phyloP scores from a whole-genome alignment of 192 early-diverging fungal species.

The Backusella parvicylindrica region DNA sequence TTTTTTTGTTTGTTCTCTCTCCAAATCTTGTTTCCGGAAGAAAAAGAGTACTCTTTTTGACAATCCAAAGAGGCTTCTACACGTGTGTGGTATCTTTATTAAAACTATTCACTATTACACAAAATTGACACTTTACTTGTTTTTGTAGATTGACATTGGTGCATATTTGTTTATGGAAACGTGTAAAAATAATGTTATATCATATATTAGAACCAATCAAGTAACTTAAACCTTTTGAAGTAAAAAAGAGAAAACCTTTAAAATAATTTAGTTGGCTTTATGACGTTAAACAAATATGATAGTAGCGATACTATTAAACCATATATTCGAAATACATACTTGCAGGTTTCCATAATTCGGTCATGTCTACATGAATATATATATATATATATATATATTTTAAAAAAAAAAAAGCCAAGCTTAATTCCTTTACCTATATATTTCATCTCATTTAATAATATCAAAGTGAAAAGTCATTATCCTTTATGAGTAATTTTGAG shows the following conservation, averaged over 20 bases:
- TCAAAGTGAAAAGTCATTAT: neutral
- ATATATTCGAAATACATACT: neutral
- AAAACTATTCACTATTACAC: neutral
- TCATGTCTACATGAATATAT: neutral
- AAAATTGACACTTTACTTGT: neutral
- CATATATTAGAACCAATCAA: neutral
- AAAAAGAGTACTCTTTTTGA: neutral
- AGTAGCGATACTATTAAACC: neutral
- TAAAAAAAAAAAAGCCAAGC: neutral
- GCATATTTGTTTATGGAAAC: conserved; percentile 1
- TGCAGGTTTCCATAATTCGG: neutral
- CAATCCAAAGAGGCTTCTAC: neutral
- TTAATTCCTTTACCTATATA: neutral
- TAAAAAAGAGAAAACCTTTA: neutral
- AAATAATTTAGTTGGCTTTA: neutral
- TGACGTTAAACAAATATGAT: neutral
- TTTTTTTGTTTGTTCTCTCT: neutral
- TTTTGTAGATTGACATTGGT: neutral
- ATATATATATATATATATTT: no score
- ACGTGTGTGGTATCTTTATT: neutral
- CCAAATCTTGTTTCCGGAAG: neutral
- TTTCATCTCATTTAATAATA: neutral
- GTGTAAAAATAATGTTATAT: neutral
- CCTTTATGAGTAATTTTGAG: neutral
- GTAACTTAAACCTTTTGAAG: neutral